Evolutionary conservation across 352 stramenopile genomes (phyloP), one percentile per base, ranked within the genome.

Genomic region (Pythium myriotylum): DNA sequence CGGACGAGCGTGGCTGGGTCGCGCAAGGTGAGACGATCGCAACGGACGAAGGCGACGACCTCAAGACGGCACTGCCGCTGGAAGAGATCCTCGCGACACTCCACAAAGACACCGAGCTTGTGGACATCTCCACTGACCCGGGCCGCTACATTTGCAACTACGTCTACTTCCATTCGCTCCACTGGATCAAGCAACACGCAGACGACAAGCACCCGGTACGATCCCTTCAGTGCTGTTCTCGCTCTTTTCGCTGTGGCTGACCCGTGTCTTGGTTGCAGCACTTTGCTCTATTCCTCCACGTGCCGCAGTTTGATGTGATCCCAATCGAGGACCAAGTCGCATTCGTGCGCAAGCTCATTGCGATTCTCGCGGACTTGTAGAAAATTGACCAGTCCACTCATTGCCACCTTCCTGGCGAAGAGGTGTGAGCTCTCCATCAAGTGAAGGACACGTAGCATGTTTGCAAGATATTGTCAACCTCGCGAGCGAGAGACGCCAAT

Each of bases 141-240:
- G 86, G 86, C 6, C 73, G 86, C 22, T 95, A 92, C 72, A 91
- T 95, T 56, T 95, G 86, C 72, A 95, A 95, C 69, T 92, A 77
- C 60, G 84, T 92, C 16, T 95, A 91, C 76, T 95, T 81, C 63
- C 65, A 77, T 29, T 93, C 84, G 67, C 79, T 95, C 14, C 63
- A 81, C 35, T 91, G 83, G 81, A 63, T 72, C 59, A 81, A 89
- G 20, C 73, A 65, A 33, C 49, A 58, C 26, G 43, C 47, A 6
- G 63, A 58, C 19, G 54, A 40, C 55, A 74, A 77, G 45, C 65
- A 62, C 10, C 35, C 71, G 48, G 73, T 86, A 62, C 47, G 73
- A 54, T 47, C 14, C 29, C 5, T 35, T 35, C 29, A 5, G 5
- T 35, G 29, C 10, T 10, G 29, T 10, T 35, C 10, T 35, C 29